phyloP scores from a whole-genome alignment of 2,329 filamentous ascomycete genomes.

The Microsporum audouinii region DNA sequence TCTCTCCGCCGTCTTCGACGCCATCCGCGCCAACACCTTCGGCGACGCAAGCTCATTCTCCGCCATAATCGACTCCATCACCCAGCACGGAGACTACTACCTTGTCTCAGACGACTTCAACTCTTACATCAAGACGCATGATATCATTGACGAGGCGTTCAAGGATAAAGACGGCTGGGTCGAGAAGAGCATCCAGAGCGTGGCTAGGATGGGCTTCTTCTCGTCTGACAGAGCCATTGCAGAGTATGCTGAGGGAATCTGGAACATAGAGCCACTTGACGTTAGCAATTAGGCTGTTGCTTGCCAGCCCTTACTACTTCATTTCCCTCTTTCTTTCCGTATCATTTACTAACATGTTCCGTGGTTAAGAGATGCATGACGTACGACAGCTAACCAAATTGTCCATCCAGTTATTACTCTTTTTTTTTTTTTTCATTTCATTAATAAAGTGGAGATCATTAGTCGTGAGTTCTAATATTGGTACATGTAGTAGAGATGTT shows the following conservation, averaged over 20 bases:
- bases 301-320: no score
- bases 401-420: no score
- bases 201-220: constrained; percentile 95
- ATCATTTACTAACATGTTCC: no score
- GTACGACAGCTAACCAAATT: no score
- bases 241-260: constrained; percentile 93
- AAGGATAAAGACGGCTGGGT: constrained; percentile 87
- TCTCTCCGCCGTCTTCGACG: constrained; percentile 69
- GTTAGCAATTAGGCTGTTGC: neutral
- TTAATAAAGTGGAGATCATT: no score
- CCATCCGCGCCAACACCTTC: constrained; percentile 69
- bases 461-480: no score
- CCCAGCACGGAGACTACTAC: constrained; percentile 93
- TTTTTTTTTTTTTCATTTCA: no score
- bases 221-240: constrained; percentile 89
- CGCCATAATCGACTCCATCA: constrained; percentile 73
- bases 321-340: no score
- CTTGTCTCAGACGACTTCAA: constrained; percentile 95
- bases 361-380: no score
- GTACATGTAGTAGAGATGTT: no score
- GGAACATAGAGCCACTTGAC: constrained; percentile 79
- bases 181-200: constrained; percentile 76
- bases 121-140: constrained; percentile 84
- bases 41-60: constrained; percentile 67
- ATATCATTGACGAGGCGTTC: constrained; percentile 83